phyloP scores from a whole-genome alignment of 73 alveolate species.

The Paramecium sonneborni region DNA sequence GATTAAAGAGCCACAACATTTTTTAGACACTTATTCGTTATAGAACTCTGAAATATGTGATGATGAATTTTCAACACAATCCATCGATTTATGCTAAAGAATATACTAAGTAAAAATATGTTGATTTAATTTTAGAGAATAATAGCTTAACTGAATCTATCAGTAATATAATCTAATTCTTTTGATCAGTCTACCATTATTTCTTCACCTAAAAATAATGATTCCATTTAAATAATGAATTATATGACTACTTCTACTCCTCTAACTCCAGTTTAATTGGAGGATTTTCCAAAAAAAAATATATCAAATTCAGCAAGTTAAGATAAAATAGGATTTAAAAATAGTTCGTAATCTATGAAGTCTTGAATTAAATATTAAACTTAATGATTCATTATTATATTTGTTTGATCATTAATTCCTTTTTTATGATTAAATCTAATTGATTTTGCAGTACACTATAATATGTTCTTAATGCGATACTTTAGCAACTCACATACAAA shows the following conservation, averaged over 20 bases:
- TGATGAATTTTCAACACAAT: not conserved
- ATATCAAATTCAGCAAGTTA: not conserved
- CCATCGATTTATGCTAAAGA: not conserved
- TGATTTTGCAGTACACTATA: not conserved
- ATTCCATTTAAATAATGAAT: not conserved
- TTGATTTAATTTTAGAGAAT: not conserved
- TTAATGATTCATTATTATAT: no score
- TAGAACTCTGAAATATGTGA: not conserved
- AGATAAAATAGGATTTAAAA: not conserved
- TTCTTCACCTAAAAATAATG: not conserved
- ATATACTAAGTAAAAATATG: not conserved
- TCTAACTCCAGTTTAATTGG: not conserved
- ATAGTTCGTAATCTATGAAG: not conserved
- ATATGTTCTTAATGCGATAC: not conserved
- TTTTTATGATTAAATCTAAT: no score
- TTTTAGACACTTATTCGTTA: not conserved
- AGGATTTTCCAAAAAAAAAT: not conserved
- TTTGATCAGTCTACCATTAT: not conserved
- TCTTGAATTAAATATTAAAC: not conserved
- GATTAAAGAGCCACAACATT: not conserved
- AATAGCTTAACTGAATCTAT: not conserved
- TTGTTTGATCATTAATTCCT: not conserved
- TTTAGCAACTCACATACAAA: not conserved
- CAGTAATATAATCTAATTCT: not conserved
- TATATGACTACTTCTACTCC: constrained; percentile 14